phyloP scores from a whole-genome alignment of 345 rosid genomes.

The Excoecaria agallocha region DNA sequence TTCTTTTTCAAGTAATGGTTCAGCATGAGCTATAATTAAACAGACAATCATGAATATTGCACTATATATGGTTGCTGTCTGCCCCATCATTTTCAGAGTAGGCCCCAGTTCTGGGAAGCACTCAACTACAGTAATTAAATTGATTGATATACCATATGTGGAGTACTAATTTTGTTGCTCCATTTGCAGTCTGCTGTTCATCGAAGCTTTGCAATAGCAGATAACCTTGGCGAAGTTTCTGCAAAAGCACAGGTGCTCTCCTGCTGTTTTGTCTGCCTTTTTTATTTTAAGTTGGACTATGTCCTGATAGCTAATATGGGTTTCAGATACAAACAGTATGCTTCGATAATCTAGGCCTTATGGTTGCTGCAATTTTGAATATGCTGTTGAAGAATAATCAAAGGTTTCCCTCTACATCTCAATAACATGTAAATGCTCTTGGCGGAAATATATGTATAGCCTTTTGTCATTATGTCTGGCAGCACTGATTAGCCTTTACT shows the following conservation, averaged over 20 bases:
- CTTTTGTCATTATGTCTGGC: too few species aligned
- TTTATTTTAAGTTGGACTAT: background rate
- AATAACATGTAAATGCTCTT: background rate
- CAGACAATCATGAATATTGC: background rate
- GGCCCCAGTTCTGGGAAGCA: background rate
- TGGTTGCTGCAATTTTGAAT: constrained; percentile 60
- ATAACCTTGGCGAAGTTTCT: constrained; percentile 93
- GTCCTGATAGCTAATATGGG: constrained; percentile 22
- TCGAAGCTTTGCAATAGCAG: constrained; percentile 88
- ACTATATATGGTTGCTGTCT: background rate
- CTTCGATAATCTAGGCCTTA: constrained; percentile 69
- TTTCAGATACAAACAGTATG: constrained; percentile 71
- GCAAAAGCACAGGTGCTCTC: constrained; percentile 77
- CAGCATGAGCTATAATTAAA: background rate
- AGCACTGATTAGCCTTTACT: too few species aligned
- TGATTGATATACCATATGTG: background rate
- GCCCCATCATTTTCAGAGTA: background rate
- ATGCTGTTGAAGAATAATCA: constrained; percentile 54
- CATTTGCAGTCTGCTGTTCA: constrained; percentile 66
- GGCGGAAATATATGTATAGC: too few species aligned
- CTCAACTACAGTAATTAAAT: background rate
- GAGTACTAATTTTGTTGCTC: background rate
- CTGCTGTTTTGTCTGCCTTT: background rate
- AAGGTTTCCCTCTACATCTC: constrained; percentile 38
- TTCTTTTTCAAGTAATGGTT: background rate